Evolutionary conservation across 176 grass and related monocot genomes (phyloP).

Genomic region (Aechmea fasciata): DNA sequence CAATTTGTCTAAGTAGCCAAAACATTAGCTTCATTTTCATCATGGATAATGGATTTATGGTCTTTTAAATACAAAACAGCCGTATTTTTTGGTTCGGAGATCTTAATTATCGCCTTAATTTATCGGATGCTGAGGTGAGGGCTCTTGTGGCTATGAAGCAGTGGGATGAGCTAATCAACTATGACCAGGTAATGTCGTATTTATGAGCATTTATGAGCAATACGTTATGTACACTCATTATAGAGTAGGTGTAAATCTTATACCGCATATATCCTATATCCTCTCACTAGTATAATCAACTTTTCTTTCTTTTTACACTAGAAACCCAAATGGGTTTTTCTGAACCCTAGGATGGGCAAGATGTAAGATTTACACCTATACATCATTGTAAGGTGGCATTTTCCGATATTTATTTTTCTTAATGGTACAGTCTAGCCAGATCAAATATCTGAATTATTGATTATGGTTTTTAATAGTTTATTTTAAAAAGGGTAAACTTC

Average conservation of each 20-base stretch:
- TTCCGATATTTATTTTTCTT: too few species aligned
- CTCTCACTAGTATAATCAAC: not conserved
- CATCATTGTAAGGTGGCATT: too few species aligned
- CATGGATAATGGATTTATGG: too few species aligned
- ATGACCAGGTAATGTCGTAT: slow-evolving; percentile 40
- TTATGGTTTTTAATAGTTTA: not conserved
- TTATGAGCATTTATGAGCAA: not conserved
- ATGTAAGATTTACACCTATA: too few species aligned
- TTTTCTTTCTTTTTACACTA: too few species aligned
- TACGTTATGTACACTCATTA: not conserved
- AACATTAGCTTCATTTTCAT: too few species aligned
- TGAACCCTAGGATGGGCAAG: too few species aligned
- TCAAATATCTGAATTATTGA: too few species aligned
- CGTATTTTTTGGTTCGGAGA: slow-evolving; percentile 73
- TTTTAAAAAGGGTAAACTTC: too few species aligned
- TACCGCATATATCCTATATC: not conserved
- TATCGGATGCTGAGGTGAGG: slow-evolving; percentile 38
- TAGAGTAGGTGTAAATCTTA: not conserved
- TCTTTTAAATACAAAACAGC: slow-evolving; percentile 19
- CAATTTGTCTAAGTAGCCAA: too few species aligned
- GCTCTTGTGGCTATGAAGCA: slow-evolving; percentile 21
- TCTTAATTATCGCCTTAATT: slow-evolving; percentile 56
- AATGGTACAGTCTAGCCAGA: too few species aligned
- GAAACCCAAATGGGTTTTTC: too few species aligned
- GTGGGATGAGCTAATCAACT: slow-evolving; percentile 58